Percentiles rank a stretch among this genome's conserved stretches.
Conservation (phyloP, 108 stramenopile species). For the Skeletonema marinoi region DNA sequence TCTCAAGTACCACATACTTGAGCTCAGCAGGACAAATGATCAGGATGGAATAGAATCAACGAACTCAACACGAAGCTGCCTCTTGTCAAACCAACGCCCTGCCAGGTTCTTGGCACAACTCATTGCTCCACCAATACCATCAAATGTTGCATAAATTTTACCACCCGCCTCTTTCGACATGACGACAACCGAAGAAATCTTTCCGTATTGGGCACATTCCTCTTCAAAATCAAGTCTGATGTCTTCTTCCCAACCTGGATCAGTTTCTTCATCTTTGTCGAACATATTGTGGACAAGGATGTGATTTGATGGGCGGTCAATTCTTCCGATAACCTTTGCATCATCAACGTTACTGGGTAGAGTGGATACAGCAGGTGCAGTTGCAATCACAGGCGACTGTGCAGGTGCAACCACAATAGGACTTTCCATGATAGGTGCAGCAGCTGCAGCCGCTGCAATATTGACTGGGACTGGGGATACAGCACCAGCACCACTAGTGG, state of each 20-base stretch:
- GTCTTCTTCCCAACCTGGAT: conserved; percentile 87
- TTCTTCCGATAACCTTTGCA: conserved; percentile 40
- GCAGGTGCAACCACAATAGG: conserved; percentile 6
- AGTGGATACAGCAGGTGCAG: conserved; percentile 19
- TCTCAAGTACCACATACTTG: neutral
- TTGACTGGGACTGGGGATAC: neutral
- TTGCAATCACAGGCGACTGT: conserved; percentile 1
- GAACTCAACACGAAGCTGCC: conserved; percentile 87
- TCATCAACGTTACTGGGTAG: conserved; percentile 28
- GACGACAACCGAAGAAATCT: conserved; percentile 65
- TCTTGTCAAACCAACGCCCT: conserved; percentile 94
- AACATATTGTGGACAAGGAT: conserved; percentile 94
- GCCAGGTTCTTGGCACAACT: conserved; percentile 87
- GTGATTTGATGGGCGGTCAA: conserved; percentile 49
- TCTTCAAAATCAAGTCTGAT: conserved; percentile 89
- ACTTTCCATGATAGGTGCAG: conserved; percentile 28
- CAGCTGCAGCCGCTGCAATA: conserved; percentile 36
- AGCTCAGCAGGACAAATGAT: neutral
- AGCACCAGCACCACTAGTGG: neutral
- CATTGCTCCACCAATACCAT: conserved; percentile 60
- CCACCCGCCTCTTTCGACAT: conserved; percentile 89
- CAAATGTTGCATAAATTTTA: conserved; percentile 88
- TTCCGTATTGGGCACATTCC: conserved; percentile 91
- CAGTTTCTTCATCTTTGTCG: conserved; percentile 91
- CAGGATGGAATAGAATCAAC: conserved; percentile 51